These are phyloP conservation scores for Trematosphaeria pertusa DNA, from an alignment of 2,329 filamentous ascomycete species.

Conservation along the genomic window DNA sequence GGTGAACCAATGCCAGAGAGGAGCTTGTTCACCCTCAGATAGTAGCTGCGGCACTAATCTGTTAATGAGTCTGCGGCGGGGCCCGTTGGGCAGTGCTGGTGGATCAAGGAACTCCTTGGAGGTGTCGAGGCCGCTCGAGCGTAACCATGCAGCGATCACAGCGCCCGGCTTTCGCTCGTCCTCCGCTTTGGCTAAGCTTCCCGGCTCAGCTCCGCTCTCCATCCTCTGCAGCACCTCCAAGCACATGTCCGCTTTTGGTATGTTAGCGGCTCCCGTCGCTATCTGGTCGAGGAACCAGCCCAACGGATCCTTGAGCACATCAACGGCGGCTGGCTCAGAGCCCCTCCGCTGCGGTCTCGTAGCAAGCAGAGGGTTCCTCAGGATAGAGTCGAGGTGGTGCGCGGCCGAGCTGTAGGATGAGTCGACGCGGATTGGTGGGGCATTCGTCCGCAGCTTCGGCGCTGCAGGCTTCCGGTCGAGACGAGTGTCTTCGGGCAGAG, in stretches of 20 bases:
- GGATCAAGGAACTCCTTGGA: slow-evolving; percentile 35
- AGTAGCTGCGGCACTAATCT: slow-evolving; percentile 31
- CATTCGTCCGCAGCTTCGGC: slow-evolving; percentile 16
- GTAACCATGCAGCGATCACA: slow-evolving; percentile 38
- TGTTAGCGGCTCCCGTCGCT: slow-evolving; percentile 45
- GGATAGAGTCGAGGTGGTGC: slow-evolving; percentile 57
- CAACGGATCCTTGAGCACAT: slow-evolving; percentile 47
- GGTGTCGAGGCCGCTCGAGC: slow-evolving; percentile 34
- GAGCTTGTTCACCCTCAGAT: slow-evolving; percentile 25
- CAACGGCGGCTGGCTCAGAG: slow-evolving; percentile 33
- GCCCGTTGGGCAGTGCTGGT: slow-evolving; percentile 10
- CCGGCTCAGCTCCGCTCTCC: slow-evolving; percentile 2
- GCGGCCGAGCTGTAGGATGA: slow-evolving; percentile 51
- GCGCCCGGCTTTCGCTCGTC: slow-evolving; percentile 21
- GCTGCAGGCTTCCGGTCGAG: background rate
- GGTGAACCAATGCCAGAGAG: slow-evolving; percentile 41
- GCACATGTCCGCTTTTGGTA: slow-evolving; percentile 49
- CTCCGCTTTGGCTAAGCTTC: slow-evolving; percentile 7
- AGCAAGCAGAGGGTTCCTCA: slow-evolving; percentile 59
- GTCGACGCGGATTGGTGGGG: no score
- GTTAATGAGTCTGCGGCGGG: slow-evolving; percentile 17
- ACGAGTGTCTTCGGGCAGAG: slow-evolving; percentile 14
- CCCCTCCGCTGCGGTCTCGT: slow-evolving; percentile 33
- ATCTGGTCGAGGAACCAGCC: slow-evolving; percentile 51
- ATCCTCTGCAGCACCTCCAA: slow-evolving; percentile 39